Conservation (phyloP, 2,329 filamentous ascomycete species). For the Claviceps sorghi region DNA sequence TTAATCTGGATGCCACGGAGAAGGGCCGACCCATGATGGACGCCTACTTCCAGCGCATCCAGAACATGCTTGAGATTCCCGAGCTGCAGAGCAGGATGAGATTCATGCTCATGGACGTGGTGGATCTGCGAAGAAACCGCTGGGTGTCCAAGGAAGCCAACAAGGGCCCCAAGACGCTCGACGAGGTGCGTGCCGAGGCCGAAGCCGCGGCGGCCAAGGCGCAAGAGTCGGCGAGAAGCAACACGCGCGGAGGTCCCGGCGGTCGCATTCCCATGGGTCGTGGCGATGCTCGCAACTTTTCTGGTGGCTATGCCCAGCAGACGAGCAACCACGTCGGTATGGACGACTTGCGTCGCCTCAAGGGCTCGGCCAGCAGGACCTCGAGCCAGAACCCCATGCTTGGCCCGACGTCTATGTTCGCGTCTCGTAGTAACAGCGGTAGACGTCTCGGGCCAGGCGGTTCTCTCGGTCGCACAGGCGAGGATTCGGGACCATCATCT, state of each 20-base stretch:
- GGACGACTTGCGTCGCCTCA: constrained; percentile 80
- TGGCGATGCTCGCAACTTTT: constrained; percentile 77
- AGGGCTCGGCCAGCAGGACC: constrained; percentile 43
- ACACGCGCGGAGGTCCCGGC: constrained; percentile 47
- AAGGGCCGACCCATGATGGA: constrained; percentile 81
- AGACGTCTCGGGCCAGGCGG: constrained; percentile 64
- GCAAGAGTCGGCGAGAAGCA: constrained; percentile 50
- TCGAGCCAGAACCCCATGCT: constrained; percentile 51
- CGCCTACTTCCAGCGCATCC: constrained; percentile 82
- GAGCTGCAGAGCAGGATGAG: constrained; percentile 73
- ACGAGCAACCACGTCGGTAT: constrained; percentile 77
- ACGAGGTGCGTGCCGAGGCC: constrained; percentile 72
- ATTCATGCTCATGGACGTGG: constrained; percentile 93
- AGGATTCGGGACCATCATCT: constrained; percentile 78
- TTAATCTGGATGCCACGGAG: constrained; percentile 67
- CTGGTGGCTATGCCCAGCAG: constrained; percentile 53
- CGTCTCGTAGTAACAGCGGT: constrained; percentile 80
- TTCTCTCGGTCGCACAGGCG: constrained; percentile 55
- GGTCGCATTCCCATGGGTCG: constrained; percentile 63
- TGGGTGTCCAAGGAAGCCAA: constrained; percentile 82
- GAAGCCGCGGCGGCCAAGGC: constrained; percentile 75
- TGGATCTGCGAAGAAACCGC: constrained; percentile 62
- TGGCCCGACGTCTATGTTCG: constrained; percentile 76
- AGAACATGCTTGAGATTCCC: constrained; percentile 63
- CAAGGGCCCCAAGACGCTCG: constrained; percentile 94